phyloP scores from a whole-genome alignment of 2,329 filamentous ascomycete species.

The Sclerotinia spermophila region DNA sequence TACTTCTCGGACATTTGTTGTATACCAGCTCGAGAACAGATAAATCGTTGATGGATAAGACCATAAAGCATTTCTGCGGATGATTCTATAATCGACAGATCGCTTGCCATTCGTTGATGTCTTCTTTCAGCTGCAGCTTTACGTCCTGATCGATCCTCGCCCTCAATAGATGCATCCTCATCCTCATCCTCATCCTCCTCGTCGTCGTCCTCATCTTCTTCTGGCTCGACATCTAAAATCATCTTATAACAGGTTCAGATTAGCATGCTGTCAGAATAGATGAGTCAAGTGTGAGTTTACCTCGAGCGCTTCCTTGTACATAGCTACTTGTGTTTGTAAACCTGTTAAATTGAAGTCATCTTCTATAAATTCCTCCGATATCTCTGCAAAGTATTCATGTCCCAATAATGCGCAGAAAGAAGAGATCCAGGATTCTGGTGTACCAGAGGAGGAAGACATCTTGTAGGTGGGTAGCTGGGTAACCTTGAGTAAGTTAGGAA shows the following conservation, averaged over 20 bases:
- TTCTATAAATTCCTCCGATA: slow-evolving; percentile 98
- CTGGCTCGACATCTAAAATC: slow-evolving; percentile 97
- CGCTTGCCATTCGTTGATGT: slow-evolving; percentile 81
- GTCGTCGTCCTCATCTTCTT: slow-evolving; percentile 85
- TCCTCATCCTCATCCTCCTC: slow-evolving; percentile 66
- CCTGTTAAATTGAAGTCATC: slow-evolving; percentile 99
- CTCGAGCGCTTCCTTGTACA: slow-evolving; percentile 98
- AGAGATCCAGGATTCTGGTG: slow-evolving; percentile 87
- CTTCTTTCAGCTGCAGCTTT: slow-evolving; percentile 60
- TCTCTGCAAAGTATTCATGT: slow-evolving; percentile 98
- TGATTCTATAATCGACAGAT: slow-evolving; percentile 92
- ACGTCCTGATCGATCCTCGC: slow-evolving; percentile 49
- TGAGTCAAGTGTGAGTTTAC: slow-evolving; percentile 40
- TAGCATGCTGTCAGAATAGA: slow-evolving; percentile 15
- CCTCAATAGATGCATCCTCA: slow-evolving; percentile 64
- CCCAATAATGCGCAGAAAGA: slow-evolving; percentile 94
- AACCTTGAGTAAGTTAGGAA: neutral
- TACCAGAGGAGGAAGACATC: slow-evolving; percentile 38
- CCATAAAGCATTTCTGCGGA: slow-evolving; percentile 98
- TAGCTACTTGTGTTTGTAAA: slow-evolving; percentile 88
- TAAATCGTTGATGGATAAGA: slow-evolving; percentile 96
- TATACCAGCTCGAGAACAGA: slow-evolving; percentile 92
- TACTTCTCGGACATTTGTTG: slow-evolving; percentile 99
- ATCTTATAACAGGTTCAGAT: slow-evolving; percentile 51
- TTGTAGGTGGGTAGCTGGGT: slow-evolving; percentile 12